Base-by-base conservation (phyloP, 371 early-diverging fungal genomes). In the Mucor sp. region DNA sequence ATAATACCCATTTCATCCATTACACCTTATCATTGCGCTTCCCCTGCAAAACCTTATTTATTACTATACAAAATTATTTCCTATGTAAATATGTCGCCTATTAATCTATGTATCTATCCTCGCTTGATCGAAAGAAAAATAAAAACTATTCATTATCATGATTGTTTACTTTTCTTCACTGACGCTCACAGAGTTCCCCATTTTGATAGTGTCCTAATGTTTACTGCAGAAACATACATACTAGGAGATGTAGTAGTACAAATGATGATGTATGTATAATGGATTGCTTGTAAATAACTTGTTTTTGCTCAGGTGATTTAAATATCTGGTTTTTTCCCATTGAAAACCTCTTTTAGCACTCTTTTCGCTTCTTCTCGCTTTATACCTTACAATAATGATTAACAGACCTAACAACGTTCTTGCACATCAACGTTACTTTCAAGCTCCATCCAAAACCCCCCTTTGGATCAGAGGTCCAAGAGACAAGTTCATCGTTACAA, bases 381-480 rank as follows among this genome's bases (percentile, higher is more conserved):
- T 21, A 53, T 48, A 37, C 37, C 58, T 62, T 60, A 27, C 35
- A 63, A 76, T 76, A 73, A 25, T 81, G 17, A 25, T 74, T 7
- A 78, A 81, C 47, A 65, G 72, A 60, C 77, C 74, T 5, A 81
- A 78, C 64, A 66, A 70, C 61, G 81, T 81, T 28, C 33, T 76
- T 41, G 67, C 68, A 17, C 63, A 78, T 25, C 81, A 81, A 59
- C 66, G 71, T 11, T 47, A 66, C 35, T 81, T 78, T 43, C 81
- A 81, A 68, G 77, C 77, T n/a, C 75, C 72, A 39, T 63, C 68
- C 33, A 62, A 68, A 62, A 35, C 63, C 17, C 63, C 63, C 25
- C 63, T 62, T 32, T 62, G 63, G 63, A 62, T 62, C 55, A 62
- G 37, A 50, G 63, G 63, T 23, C 50, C 50, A 50, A 62, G 63